A percentile compares a stretch with the other conserved stretches of the same genome.
Evolutionary conservation across 306 rosid genomes (phyloP).

Genomic region (Acacia crassicarpa): DNA sequence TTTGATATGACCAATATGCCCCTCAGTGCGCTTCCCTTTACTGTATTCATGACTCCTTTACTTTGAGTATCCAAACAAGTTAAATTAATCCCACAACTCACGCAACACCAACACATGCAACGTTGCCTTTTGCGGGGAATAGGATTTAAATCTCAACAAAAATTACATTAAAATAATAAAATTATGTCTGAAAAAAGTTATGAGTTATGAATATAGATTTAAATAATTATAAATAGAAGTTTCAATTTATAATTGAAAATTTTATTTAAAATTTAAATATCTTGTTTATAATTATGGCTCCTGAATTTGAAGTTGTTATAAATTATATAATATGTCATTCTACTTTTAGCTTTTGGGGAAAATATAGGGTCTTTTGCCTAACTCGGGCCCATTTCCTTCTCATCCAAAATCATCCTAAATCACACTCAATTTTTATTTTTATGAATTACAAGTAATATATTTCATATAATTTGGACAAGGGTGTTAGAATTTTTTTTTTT

Average conservation of each 20-base stretch:
- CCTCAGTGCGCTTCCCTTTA: slow-evolving; percentile 52
- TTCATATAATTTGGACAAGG: neutral
- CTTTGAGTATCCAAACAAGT: slow-evolving; percentile 31
- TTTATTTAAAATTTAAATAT: neutral
- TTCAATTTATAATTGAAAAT: neutral
- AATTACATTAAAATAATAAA: too few relatives aligned
- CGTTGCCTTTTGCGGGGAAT: neutral
- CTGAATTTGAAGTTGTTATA: too few relatives aligned
- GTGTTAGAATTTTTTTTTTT: too few relatives aligned
- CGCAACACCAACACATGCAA: neutral
- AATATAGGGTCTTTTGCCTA: neutral
- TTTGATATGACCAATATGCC: slow-evolving; percentile 33
- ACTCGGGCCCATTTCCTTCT: neutral
- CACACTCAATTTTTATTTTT: neutral
- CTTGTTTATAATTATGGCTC: neutral
- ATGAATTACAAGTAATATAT: neutral
- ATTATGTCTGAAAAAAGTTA: too few relatives aligned
- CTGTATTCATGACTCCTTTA: neutral
- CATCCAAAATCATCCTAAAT: neutral
- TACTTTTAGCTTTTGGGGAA: neutral
- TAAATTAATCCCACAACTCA: neutral
- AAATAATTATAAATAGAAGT: too few relatives aligned
- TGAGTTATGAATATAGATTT: too few relatives aligned
- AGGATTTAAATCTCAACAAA: neutral
- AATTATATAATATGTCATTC: neutral